These are phyloP conservation scores for Alternaria ethzedia DNA, from an alignment of 2,329 filamentous ascomycete species.

Conservation along the genomic window DNA sequence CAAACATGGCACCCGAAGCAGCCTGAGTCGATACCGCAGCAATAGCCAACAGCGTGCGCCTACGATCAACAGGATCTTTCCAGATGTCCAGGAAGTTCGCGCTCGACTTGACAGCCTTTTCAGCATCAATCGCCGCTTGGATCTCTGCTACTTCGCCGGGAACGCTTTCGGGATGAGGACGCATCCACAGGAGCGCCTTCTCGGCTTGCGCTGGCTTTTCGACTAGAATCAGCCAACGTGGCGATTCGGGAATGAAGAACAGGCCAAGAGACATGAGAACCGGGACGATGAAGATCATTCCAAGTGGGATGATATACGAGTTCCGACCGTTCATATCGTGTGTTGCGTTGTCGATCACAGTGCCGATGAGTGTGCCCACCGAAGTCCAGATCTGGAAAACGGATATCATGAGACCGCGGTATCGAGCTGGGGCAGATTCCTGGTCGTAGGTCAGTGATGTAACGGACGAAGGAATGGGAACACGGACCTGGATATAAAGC, in stretches of 20 bases:
- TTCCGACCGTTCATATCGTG: slow-evolving; percentile 26
- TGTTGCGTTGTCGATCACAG: slow-evolving; percentile 59
- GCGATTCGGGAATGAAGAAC: slow-evolving; percentile 47
- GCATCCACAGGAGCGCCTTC: slow-evolving; percentile 37
- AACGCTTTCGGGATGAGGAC: slow-evolving; percentile 28
- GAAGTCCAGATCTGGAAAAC: slow-evolving; percentile 58
- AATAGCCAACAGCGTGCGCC: slow-evolving; percentile 58
- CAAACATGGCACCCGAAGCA: slow-evolving; percentile 61
- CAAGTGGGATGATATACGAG: slow-evolving; percentile 56
- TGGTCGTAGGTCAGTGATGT: slow-evolving; percentile 1
- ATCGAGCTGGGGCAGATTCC: slow-evolving; percentile 58
- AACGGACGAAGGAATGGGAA: not conserved
- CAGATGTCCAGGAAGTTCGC: slow-evolving; percentile 59
- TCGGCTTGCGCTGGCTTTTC: slow-evolving; percentile 26
- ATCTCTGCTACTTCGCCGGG: slow-evolving; percentile 35
- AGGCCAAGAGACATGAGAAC: slow-evolving; percentile 52
- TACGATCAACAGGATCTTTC: slow-evolving; percentile 59
- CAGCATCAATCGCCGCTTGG: slow-evolving; percentile 34
- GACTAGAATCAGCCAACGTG: slow-evolving; percentile 52
- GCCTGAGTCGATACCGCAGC: slow-evolving; percentile 59
- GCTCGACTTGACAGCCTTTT: slow-evolving; percentile 57
- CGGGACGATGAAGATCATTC: slow-evolving; percentile 62
- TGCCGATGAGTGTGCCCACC: slow-evolving; percentile 53
- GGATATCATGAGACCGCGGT: slow-evolving; percentile 58
- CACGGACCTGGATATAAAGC: slow-evolving; percentile 55